phyloP scores from a whole-genome alignment of 2,329 filamentous ascomycete species.

The Spiromastix sp. region DNA sequence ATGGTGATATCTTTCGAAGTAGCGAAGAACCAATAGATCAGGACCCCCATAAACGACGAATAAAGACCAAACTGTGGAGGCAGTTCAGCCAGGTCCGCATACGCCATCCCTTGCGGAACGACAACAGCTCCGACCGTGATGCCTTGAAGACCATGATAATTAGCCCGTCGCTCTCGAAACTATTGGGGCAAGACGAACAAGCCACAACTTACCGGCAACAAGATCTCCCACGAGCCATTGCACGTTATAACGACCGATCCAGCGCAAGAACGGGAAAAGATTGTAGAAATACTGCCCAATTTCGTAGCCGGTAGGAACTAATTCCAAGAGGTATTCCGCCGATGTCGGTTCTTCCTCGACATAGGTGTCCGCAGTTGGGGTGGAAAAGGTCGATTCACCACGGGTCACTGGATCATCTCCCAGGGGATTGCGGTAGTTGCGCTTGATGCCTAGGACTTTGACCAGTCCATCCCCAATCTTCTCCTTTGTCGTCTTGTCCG shows the following conservation, averaged over 20 bases:
- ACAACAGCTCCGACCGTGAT: conserved; percentile 68
- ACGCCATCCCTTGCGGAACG: conserved; percentile 95
- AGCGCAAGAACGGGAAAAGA: conserved; percentile 80
- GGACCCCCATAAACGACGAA: conserved; percentile 89
- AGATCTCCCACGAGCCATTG: conserved; percentile 86
- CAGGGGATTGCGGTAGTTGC: conserved; percentile 52
- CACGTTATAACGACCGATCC: conserved; percentile 80
- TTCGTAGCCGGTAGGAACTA: conserved; percentile 50
- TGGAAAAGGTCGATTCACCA: conserved; percentile 70
- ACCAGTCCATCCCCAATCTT: conserved; percentile 64
- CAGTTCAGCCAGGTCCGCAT: conserved; percentile 74
- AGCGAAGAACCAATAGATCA: conserved; percentile 96
- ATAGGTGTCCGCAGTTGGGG: conserved; percentile 64
- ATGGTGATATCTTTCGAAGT: conserved; percentile 99
- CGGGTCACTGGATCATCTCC: conserved; percentile 56
- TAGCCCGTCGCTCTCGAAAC: conserved; percentile 8
- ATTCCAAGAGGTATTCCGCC: conserved; percentile 57
- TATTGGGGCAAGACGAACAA: conserved; percentile 6
- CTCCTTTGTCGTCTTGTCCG: not conserved
- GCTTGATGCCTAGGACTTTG: conserved; percentile 71
- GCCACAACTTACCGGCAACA: conserved; percentile 58
- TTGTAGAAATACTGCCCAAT: conserved; percentile 52
- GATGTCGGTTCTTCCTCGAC: conserved; percentile 72
- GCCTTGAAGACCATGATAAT: conserved; percentile 29
- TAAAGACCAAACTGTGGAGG: conserved; percentile 76